Evolutionary conservation across 768 basidiomycete species (phyloP), one percentile per base, ranked within the genome.

Genomic region (Gautieria morchelliformis): DNA sequence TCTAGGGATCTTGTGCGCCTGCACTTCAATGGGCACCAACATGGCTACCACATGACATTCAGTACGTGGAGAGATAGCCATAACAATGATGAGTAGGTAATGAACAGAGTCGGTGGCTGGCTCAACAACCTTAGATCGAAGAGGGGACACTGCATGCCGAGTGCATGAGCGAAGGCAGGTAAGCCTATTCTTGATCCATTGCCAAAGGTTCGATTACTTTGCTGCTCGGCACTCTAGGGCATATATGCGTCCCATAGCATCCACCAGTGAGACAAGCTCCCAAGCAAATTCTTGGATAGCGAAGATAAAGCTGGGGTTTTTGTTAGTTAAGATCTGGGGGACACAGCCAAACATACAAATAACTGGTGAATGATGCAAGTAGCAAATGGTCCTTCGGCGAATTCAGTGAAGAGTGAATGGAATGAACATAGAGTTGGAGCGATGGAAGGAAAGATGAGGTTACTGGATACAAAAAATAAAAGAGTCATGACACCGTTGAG

Each of bases 201-300:
- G 64, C 72, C 75, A 76, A 75, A 74, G 75, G 40, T 67, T 33
- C 63, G 41, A 45, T 44, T 67, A 61, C 15, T 65, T 64, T 0
- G 67, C 65, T 45, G 72, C 71, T 24, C 75, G 74, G 55, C 80
- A 75, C 66, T 91, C 86, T 40, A 82, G 79, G 53, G 72, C 77
- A 54, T 88, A 85, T 47, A 97, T 84, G 56, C 85, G 77, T 52
- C 83, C 77, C 77, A 97, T 89, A 8, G 89, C 85, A 66, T 93
- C 89, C 0, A 90, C 78, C 11, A 98, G 80, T 19, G 82, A 83
- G 33, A 87, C 75, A 52, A 95, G 70, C 68, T 98, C 95, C 58
- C 79, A 75, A 8, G 90, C 81, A 67, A 97, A 97, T 66, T 98
- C 96, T 70, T 99, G 93, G 45, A 97, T 68, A 0, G 93, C 95